A percentile compares a stretch with the other conserved stretches of the same genome.
Conservation (phyloP, 768 basidiomycete species). For the Kwoniella sp. region DNA sequence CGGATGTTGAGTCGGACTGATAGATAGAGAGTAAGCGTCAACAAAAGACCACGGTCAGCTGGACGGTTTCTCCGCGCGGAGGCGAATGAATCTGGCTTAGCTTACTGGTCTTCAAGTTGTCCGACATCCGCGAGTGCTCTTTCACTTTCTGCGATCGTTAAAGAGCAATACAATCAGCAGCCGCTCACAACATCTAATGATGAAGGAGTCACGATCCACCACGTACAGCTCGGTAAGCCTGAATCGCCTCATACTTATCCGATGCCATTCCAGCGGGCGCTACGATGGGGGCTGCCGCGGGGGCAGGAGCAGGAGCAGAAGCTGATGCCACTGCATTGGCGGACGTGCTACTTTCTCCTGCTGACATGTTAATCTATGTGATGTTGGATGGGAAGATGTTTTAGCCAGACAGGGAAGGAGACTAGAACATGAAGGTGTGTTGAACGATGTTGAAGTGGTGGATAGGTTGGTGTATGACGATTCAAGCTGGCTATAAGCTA, state of each 20-base stretch:
- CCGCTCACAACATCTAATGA: too few relatives aligned
- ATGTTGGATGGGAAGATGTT: too few relatives aligned
- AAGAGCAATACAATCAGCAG: not conserved
- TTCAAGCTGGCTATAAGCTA: not conserved
- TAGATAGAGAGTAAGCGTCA: too few relatives aligned
- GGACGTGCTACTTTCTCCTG: slow-evolving; percentile 17
- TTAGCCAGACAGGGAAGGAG: too few relatives aligned
- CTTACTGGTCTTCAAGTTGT: slow-evolving; percentile 85
- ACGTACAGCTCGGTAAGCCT: slow-evolving; percentile 56
- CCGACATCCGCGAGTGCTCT: slow-evolving; percentile 81
- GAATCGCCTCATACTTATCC: slow-evolving; percentile 54
- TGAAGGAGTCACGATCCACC: not conserved
- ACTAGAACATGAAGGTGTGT: not conserved
- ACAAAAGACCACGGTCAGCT: not conserved
- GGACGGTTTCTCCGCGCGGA: too few relatives aligned
- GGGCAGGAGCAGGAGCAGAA: slow-evolving; percentile 25
- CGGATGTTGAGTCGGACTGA: slow-evolving; percentile 93
- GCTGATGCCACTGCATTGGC: slow-evolving; percentile 8
- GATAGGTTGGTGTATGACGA: not conserved
- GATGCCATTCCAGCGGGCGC: slow-evolving; percentile 42
- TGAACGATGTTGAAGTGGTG: slow-evolving; percentile 9
- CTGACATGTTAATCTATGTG: slow-evolving; percentile 26
- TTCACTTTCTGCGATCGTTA: slow-evolving; percentile 82
- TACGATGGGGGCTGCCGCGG: slow-evolving; percentile 33
- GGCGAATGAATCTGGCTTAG: slow-evolving; percentile 84